Percentiles rank a stretch among this genome's conserved stretches.
Conservation (phyloP, 1,139 yeast genomes). For the Yamadazyma pseudoaaseri region DNA sequence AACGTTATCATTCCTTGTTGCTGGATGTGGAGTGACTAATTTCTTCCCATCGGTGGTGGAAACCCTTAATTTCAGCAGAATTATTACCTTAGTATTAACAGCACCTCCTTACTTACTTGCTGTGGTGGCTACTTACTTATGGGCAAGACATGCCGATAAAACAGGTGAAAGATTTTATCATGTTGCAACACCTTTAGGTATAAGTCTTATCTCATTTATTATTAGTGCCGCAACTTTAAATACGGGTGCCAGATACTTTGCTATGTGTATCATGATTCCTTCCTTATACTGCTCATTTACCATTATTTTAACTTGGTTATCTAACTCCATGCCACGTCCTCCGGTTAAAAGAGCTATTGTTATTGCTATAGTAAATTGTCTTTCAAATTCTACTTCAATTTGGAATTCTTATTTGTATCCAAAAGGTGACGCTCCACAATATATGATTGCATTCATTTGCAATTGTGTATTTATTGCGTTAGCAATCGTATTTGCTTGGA, state of each 20-base stretch:
- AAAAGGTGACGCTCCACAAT: slow-evolving; percentile 39
- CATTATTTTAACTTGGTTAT: slow-evolving; percentile 55
- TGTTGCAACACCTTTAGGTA: slow-evolving; percentile 41
- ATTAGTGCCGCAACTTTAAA: slow-evolving; percentile 55
- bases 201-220: slow-evolving; percentile 49
- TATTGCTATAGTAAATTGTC: slow-evolving; percentile 50
- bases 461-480: slow-evolving; percentile 46
- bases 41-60: slow-evolving; percentile 61
- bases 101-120: slow-evolving; percentile 63
- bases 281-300: slow-evolving; percentile 57
- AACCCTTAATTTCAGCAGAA: slow-evolving; percentile 49
- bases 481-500: slow-evolving; percentile 38
- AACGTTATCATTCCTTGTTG: slow-evolving; percentile 49
- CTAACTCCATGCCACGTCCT: slow-evolving; percentile 52
- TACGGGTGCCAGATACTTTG: slow-evolving; percentile 58
- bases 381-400: slow-evolving; percentile 52
- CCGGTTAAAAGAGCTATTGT: slow-evolving; percentile 56
- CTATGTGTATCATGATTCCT: slow-evolving; percentile 64
- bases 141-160: slow-evolving; percentile 59
- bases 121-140: slow-evolving; percentile 49
- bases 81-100: slow-evolving; percentile 53
- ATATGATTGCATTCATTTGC: slow-evolving; percentile 45
- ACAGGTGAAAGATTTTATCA: slow-evolving; percentile 59
- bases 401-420: slow-evolving; percentile 56
- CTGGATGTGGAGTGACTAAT: slow-evolving; percentile 59